Evolutionary conservation across 73 alveolate genomes (phyloP).

Genomic region (Stentor coeruleus): DNA sequence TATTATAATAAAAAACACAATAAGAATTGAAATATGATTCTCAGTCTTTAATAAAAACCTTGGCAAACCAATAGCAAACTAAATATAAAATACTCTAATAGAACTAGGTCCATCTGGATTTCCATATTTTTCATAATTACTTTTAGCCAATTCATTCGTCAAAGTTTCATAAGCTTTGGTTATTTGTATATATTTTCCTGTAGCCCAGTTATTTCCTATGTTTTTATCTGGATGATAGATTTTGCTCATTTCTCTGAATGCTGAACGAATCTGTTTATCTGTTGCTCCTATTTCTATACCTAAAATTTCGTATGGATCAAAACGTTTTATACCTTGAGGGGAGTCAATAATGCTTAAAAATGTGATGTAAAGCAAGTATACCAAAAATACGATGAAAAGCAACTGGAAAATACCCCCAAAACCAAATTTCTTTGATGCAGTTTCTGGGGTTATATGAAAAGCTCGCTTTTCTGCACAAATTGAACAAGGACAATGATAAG

Average conservation of each 20-base stretch:
- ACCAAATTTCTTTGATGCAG: conserved; percentile 19
- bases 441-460: not conserved
- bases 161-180: conserved; percentile 85
- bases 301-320: conserved; percentile 64
- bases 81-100: conserved; percentile 34
- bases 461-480: not conserved
- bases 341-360: conserved; percentile 13
- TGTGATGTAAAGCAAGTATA: not conserved
- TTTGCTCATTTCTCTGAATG: conserved; percentile 53
- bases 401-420: conserved; percentile 26
- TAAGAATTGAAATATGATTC: conserved; percentile 59
- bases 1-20: conserved; percentile 53
- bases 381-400: conserved; percentile 14
- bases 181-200: conserved; percentile 63
- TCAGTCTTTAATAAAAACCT: conserved; percentile 67
- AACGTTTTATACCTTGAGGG: conserved; percentile 38
- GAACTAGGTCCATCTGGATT: conserved; percentile 89
- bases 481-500: conserved; percentile 16
- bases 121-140: conserved; percentile 80
- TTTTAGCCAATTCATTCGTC: conserved; percentile 74
- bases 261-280: conserved; percentile 36
- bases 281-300: conserved; percentile 49
- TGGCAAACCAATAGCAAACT: conserved; percentile 73
- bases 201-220: conserved; percentile 76
- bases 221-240: conserved; percentile 83